These are phyloP conservation scores for Candida xiaguanensis DNA, from an alignment of 805 yeast species.

Conservation along the genomic window DNA sequence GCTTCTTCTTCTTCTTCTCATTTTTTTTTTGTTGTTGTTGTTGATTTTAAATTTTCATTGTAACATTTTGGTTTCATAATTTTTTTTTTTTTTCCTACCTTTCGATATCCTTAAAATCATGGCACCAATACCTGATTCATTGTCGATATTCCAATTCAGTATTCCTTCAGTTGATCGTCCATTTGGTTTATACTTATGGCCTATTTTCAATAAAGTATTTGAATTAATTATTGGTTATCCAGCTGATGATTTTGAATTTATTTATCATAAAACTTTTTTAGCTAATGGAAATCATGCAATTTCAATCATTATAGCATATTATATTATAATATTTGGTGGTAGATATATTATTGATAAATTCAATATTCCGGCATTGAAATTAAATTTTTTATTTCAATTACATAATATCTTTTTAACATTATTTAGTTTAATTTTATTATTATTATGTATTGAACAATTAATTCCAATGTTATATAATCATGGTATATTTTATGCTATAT, in stretches of 20 bases:
- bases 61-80: neutral
- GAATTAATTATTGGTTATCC: conserved; percentile 48
- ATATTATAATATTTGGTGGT: conserved; percentile 60
- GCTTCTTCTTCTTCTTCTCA: no score
- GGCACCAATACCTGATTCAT: conserved; percentile 4
- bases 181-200: conserved; percentile 64
- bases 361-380: conserved; percentile 61
- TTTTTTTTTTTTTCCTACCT: neutral
- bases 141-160: conserved; percentile 12
- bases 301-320: conserved; percentile 39
- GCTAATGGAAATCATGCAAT: conserved; percentile 59
- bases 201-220: conserved; percentile 52
- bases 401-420: conserved; percentile 78
- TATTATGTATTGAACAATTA: conserved; percentile 79
- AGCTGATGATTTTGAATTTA: conserved; percentile 65
- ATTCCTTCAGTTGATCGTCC: conserved; percentile 43
- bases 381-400: conserved; percentile 74
- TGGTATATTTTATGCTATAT: conserved; percentile 82
- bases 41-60: neutral
- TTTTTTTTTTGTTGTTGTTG: no score
- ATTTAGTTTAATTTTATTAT: conserved; percentile 60
- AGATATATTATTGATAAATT: conserved; percentile 53
- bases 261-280: conserved; percentile 61
- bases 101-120: neutral
- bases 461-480: conserved; percentile 69